Conservation (phyloP, 164 flowering plant species). For the Nelumbo lutea region DNA sequence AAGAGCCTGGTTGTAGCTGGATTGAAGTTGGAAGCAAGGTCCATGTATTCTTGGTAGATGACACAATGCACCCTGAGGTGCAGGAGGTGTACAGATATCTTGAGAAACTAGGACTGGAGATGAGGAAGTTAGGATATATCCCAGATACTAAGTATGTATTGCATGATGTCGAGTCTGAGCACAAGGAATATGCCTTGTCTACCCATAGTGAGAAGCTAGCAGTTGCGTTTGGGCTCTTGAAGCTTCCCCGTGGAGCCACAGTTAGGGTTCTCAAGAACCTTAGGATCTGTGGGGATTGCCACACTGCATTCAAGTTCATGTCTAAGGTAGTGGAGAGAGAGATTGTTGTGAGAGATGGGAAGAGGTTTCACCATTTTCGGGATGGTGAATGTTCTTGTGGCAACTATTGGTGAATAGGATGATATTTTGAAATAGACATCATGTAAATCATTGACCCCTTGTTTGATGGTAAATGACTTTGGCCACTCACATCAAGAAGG, state of each 20-base stretch:
- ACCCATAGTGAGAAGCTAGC: slow-evolving; percentile 90
- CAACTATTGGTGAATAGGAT: slow-evolving; percentile 55
- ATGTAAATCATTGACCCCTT: too few relatives aligned
- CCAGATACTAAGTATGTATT: slow-evolving; percentile 61
- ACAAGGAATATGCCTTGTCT: slow-evolving; percentile 54
- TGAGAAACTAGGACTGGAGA: slow-evolving; percentile 36
- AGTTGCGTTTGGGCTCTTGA: slow-evolving; percentile 69
- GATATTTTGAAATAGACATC: background rate
- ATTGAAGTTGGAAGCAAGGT: slow-evolving; percentile 65
- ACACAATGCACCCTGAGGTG: slow-evolving; percentile 59
- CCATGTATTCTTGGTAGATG: slow-evolving; percentile 74
- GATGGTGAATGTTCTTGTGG: slow-evolving; percentile 76
- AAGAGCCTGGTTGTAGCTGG: slow-evolving; percentile 95
- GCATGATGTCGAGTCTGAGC: slow-evolving; percentile 60
- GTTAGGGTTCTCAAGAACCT: slow-evolving; percentile 75
- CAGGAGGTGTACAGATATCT: slow-evolving; percentile 48
- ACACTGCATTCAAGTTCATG: slow-evolving; percentile 70
- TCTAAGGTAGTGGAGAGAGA: slow-evolving; percentile 55
- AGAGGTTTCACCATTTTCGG: slow-evolving; percentile 74
- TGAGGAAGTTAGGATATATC: slow-evolving; percentile 67
- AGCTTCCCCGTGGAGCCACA: slow-evolving; percentile 60
- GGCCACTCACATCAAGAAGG: too few relatives aligned
- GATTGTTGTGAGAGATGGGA: slow-evolving; percentile 74
- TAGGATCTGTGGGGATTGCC: slow-evolving; percentile 86
- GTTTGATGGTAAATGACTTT: background rate